Evolutionary conservation across 371 early-diverging fungal species (phyloP).

Genomic region (Apophysomyces trapeziformis): DNA sequence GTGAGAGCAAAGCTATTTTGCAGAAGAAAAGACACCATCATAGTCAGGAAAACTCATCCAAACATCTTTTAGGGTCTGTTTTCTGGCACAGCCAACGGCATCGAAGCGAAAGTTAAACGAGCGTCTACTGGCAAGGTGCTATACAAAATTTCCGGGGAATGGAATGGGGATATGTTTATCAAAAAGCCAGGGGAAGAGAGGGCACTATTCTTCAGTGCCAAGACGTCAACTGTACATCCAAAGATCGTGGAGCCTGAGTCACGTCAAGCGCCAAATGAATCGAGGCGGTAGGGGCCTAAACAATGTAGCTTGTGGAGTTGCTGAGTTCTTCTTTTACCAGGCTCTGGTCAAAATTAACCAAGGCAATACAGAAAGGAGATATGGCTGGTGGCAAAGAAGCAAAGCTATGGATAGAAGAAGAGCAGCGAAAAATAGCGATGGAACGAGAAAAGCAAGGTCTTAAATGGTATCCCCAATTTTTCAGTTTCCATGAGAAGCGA

Average conservation of each 20-base stretch:
- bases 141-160: constrained; percentile 85
- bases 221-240: constrained; percentile 58
- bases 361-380: constrained; percentile 65
- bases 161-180: constrained; percentile 81
- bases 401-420: constrained; percentile 82
- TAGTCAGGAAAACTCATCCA: background rate
- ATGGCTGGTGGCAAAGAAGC: constrained; percentile 80
- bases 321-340: constrained; percentile 28
- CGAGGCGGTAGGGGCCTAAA: constrained; percentile 59
- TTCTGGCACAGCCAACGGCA: constrained; percentile 80
- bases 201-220: constrained; percentile 70
- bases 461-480: constrained; percentile 58
- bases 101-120: constrained; percentile 83
- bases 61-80: constrained; percentile 74
- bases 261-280: constrained; percentile 84
- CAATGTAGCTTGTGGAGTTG: background rate
- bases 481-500: constrained; percentile 28
- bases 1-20: constrained; percentile 38
- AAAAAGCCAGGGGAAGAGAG: constrained; percentile 40
- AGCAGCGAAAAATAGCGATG: constrained; percentile 72
- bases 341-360: constrained; percentile 83
- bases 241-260: constrained; percentile 71
- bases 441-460: constrained; percentile 56
- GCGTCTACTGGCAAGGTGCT: constrained; percentile 78
- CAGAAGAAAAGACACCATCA: background rate